Evolutionary conservation across 257 asterid genomes (phyloP).

Genomic region (Solanum arcanum): DNA sequence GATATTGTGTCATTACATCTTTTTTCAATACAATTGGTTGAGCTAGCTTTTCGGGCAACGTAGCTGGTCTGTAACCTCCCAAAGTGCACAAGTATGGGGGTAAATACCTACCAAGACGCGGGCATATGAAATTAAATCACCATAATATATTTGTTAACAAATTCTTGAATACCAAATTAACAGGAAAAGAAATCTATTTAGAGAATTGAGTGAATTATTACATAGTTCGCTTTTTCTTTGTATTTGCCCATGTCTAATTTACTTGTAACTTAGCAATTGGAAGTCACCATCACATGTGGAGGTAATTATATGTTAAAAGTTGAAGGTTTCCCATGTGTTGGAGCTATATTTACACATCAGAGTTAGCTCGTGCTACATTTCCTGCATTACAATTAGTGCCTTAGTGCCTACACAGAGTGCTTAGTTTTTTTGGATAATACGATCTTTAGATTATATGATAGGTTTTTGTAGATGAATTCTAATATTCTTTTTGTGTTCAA

Average conservation of each 20-base stretch:
- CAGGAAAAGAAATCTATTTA: not conserved
- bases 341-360: not conserved
- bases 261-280: not conserved
- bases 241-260: not conserved
- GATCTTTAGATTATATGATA: not conserved
- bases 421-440: not conserved
- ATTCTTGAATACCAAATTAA: not conserved
- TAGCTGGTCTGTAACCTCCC: not conserved
- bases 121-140: not conserved
- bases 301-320: not conserved
- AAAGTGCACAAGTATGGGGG: not conserved
- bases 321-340: not conserved
- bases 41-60: not conserved
- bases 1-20: not conserved
- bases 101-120: not conserved
- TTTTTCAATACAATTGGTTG: not conserved
- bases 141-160: not conserved
- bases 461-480: not conserved
- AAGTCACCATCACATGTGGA: not conserved
- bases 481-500: not conserved
- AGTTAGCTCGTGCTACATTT: not conserved
- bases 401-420: not conserved
- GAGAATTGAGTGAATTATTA: not conserved
- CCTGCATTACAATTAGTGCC: not conserved
- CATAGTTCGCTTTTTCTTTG: not conserved